Conservation (phyloP, 1,139 yeast genomes). For the Pichia sp. region DNA sequence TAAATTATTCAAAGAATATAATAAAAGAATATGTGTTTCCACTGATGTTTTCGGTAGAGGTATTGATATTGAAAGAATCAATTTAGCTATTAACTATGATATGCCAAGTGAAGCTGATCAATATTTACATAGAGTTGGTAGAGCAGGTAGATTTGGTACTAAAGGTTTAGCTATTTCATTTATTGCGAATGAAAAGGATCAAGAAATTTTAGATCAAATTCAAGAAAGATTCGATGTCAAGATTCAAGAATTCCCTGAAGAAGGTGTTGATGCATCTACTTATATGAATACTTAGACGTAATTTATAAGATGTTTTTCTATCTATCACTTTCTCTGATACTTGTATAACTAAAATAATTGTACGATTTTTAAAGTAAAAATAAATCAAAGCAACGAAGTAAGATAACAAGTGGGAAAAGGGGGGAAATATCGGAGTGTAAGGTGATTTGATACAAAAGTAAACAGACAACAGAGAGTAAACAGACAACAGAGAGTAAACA, state of each 20-base stretch:
- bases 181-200: slow-evolving; percentile 79
- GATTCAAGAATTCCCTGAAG: slow-evolving; percentile 92
- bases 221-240: slow-evolving; percentile 97
- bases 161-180: slow-evolving; percentile 95
- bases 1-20: slow-evolving; percentile 94
- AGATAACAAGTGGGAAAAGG: too few species aligned
- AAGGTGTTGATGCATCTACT: slow-evolving; percentile 95
- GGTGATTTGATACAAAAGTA: too few species aligned
- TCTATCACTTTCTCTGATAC: too few species aligned
- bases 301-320: too few species aligned
- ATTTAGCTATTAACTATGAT: slow-evolving; percentile 95
- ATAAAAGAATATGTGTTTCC: slow-evolving; percentile 96
- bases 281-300: slow-evolving; percentile 93
- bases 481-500: too few species aligned
- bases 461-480: too few species aligned
- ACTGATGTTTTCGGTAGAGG: slow-evolving; percentile 99
- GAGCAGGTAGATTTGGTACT: slow-evolving; percentile 99
- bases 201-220: slow-evolving; percentile 83
- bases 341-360: slow-evolving; percentile 1
- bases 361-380: background rate
- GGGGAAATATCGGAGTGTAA: too few species aligned
- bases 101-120: slow-evolving; percentile 90
- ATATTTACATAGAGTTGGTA: slow-evolving; percentile 97
- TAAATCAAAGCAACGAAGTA: background rate
- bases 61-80: slow-evolving; percentile 97